Percentiles rank a stretch among this genome's conserved stretches.
Evolutionary conservation across 495 filamentous ascomycete species (phyloP).

Genomic region (Penicillium lagena): DNA sequence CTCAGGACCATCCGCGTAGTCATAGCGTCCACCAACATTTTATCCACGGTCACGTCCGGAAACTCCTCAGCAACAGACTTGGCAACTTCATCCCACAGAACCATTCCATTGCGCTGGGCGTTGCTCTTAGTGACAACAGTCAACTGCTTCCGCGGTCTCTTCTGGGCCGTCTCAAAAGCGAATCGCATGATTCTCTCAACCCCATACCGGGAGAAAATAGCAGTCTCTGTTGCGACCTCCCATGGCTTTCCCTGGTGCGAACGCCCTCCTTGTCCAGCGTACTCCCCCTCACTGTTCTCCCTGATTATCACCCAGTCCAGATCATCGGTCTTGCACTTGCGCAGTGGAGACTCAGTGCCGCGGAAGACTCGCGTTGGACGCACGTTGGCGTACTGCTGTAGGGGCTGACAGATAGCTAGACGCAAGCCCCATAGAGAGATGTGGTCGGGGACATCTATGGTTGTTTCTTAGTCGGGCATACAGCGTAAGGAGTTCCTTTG

Average conservation of each 20-base stretch:
- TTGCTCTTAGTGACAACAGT: constrained; percentile 57
- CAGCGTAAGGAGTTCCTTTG: neutral
- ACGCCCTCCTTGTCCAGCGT: constrained; percentile 49
- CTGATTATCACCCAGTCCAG: constrained; percentile 54
- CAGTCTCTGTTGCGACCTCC: constrained; percentile 48
- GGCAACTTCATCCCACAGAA: constrained; percentile 51
- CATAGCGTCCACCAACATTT: constrained; percentile 58
- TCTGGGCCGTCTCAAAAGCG: constrained; percentile 45
- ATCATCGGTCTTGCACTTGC: constrained; percentile 30
- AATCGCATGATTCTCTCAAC: constrained; percentile 51
- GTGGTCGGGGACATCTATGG: constrained; percentile 48
- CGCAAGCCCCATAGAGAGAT: constrained; percentile 51
- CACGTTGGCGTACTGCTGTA: constrained; percentile 53
- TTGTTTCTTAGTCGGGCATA: constrained; percentile 8
- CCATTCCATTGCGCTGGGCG: constrained; percentile 52
- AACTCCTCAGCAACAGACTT: constrained; percentile 38
- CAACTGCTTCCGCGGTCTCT: constrained; percentile 40
- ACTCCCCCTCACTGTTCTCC: constrained; percentile 54
- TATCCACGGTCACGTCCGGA: constrained; percentile 47
- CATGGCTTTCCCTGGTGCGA: constrained; percentile 44
- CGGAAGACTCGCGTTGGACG: constrained; percentile 45
- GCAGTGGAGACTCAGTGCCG: constrained; percentile 43
- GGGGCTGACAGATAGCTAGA: constrained; percentile 47
- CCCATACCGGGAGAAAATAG: constrained; percentile 48
- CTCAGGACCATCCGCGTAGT: constrained; percentile 51